Evolutionary conservation across 1,139 yeast genomes (phyloP), one percentile per base, ranked within the genome.

Genomic region (Taiozyma onychis): DNA sequence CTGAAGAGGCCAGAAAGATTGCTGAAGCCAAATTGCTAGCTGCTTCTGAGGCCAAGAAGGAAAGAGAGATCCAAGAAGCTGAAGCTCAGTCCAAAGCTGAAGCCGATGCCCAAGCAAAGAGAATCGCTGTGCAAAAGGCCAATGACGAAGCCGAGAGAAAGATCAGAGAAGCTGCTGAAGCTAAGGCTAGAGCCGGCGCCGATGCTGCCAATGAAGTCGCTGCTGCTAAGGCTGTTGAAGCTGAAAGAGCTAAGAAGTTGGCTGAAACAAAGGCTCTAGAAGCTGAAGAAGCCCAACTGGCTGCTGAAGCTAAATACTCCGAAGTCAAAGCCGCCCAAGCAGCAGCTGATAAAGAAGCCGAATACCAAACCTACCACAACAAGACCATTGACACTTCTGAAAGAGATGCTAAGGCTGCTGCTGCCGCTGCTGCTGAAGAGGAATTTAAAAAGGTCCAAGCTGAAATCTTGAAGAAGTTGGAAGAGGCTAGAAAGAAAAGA

Each of bases 401-500:
- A 18, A 37, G 41, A 37, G 41, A 37, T 11, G 22, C 41, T 7
- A 37, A 37, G 24, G 41, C 14, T 5, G 41, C 21, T 18, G 41
- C 41, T 18, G 41, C 41, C 6, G 41, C 41, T 37, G 24, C 24
- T 8, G 24, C 41, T 21, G 52, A 51, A 21, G 45, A 43, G 7
- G 45, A 41, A 13, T 52, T 50, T 44, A 32, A 47, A 8, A 39
- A 50, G 42, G 48, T 48, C n/a, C 55, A 54, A 34, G 48, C 48
- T 10, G 44, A 34, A 1, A 41, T 55, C 13, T 26, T 54, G 30
- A 39, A 34, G 13, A 54, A 54, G 39, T 48, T 55, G 30, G 50
- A 49, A 45, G 54, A 49, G 14, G 59, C 61, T 1, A 58, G 43
- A 45, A 45, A 45, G 48, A 48, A 51, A 32, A 53, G 59, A 52